These are phyloP conservation scores for Backusella psychrophila DNA, from an alignment of 192 early-diverging fungal species.

Conservation along the genomic window DNA sequence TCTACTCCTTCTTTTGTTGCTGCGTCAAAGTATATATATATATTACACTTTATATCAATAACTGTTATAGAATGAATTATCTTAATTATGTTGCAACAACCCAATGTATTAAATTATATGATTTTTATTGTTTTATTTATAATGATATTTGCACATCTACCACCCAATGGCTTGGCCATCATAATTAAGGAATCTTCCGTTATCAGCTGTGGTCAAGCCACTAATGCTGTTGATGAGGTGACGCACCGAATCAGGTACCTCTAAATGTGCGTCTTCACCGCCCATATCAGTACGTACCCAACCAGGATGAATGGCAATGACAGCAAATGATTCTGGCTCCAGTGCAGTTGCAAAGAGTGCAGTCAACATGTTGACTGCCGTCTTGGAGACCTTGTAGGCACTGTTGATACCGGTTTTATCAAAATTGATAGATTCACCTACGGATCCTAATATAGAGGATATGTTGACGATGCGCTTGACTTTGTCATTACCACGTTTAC, in stretches of 20 bases:
- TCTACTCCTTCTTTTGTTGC: neutral
- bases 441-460: constrained; percentile 29
- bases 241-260: neutral
- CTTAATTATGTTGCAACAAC: too few species aligned
- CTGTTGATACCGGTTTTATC: neutral
- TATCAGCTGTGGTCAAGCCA: neutral
- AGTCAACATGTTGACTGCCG: constrained; percentile 26
- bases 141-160: neutral
- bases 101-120: too few species aligned
- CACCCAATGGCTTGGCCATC: constrained; percentile 16
- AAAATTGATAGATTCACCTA: neutral
- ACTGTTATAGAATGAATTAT: too few species aligned
- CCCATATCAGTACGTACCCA: constrained; percentile 30
- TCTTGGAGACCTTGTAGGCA: constrained; percentile 25
- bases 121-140: neutral
- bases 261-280: neutral
- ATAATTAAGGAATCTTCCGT: constrained; percentile 11
- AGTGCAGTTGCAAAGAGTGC: neutral
- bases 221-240: neutral
- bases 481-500: constrained; percentile 11
- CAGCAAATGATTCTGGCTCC: neutral
- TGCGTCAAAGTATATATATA: too few species aligned
- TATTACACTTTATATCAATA: too few species aligned
- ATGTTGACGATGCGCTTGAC: constrained; percentile 29
- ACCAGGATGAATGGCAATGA: constrained; percentile 20